Percentiles rank a stretch among this genome's conserved stretches.
phyloP scores from a whole-genome alignment of 1,139 yeast genomes.

The Eremothecium cymbalariae region DNA sequence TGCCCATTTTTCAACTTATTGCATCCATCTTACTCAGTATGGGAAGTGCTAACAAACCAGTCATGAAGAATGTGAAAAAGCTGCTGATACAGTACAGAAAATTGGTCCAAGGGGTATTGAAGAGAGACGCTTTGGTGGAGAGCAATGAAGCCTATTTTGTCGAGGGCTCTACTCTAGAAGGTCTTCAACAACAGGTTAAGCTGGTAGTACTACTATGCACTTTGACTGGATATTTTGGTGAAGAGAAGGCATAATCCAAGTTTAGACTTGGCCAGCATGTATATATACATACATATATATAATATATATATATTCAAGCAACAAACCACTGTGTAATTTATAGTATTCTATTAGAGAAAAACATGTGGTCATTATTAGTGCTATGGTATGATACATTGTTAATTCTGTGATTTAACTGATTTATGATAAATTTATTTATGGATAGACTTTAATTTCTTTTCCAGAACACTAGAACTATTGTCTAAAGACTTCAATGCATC shows the following conservation, averaged over 20 bases:
- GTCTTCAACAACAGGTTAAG: slow-evolving; percentile 45
- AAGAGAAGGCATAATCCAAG: slow-evolving; percentile 12
- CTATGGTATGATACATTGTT: not conserved
- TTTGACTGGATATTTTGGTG: slow-evolving; percentile 38
- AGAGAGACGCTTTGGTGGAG: slow-evolving; percentile 47
- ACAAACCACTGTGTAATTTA: no score
- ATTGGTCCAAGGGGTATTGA: slow-evolving; percentile 58
- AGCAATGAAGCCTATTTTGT: slow-evolving; percentile 20
- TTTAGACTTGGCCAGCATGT: no score
- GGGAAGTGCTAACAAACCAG: slow-evolving; percentile 68
- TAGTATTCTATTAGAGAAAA: no score
- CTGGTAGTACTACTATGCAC: slow-evolving; percentile 52
- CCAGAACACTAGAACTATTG: slow-evolving; percentile 57
- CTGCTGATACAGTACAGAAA: slow-evolving; percentile 48
- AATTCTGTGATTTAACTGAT: not conserved
- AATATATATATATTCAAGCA: slow-evolving; percentile 1
- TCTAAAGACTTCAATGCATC: slow-evolving; percentile 88
- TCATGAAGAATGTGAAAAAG: slow-evolving; percentile 47
- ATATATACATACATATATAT: not conserved
- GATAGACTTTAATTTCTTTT: slow-evolving; percentile 44
- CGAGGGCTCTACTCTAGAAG: slow-evolving; percentile 25
- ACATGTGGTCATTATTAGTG: no score
- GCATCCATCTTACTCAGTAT: slow-evolving; percentile 61
- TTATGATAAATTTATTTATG: slow-evolving; percentile 11
- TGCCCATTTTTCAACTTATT: slow-evolving; percentile 72